Conservation (phyloP, 345 rosid genomes). For the Linum usitatissimum region DNA sequence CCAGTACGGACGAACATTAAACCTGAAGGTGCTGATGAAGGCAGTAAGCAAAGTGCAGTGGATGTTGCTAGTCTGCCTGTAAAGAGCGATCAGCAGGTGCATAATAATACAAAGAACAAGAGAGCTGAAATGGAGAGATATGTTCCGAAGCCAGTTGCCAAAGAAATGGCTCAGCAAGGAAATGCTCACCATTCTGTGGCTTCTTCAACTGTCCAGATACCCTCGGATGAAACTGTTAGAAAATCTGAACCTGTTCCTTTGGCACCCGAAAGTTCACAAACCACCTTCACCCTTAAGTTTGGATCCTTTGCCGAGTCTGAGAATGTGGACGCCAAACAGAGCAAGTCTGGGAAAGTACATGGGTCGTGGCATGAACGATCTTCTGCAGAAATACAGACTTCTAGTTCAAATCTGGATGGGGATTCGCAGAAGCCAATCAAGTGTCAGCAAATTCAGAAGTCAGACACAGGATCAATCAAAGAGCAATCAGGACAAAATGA, state of each 20-base stretch:
- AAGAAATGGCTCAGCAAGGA: constrained; percentile 74
- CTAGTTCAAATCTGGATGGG: constrained; percentile 25
- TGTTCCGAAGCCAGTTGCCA: constrained; percentile 73
- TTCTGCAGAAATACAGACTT: constrained; percentile 28
- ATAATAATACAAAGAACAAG: constrained; percentile 52
- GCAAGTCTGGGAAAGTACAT: constrained; percentile 46
- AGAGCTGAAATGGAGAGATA: constrained; percentile 91
- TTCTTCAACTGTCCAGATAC: constrained; percentile 27
- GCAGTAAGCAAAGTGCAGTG: constrained; percentile 25
- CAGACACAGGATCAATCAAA: constrained; percentile 26
- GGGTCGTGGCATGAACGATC: constrained; percentile 67
- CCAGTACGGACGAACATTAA: constrained; percentile 60
- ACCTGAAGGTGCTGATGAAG: constrained; percentile 43
- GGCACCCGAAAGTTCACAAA: constrained; percentile 26
- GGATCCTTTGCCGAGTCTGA: constrained; percentile 29
- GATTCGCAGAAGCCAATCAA: constrained; percentile 32
- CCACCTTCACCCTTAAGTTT: constrained; percentile 27
- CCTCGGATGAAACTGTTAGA: constrained; percentile 22
- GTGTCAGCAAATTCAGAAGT: constrained; percentile 33
- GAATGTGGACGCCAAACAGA: constrained; percentile 48
- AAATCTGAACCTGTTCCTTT: constrained; percentile 27
- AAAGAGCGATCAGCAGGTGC: constrained; percentile 46
- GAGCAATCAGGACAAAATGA: constrained; percentile 36
- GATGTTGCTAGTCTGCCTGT: constrained; percentile 30
- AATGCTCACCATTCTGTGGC: constrained; percentile 29